These are phyloP conservation scores for Przewalskia tangutica DNA, from an alignment of 257 asterid species.

Conservation along the genomic window DNA sequence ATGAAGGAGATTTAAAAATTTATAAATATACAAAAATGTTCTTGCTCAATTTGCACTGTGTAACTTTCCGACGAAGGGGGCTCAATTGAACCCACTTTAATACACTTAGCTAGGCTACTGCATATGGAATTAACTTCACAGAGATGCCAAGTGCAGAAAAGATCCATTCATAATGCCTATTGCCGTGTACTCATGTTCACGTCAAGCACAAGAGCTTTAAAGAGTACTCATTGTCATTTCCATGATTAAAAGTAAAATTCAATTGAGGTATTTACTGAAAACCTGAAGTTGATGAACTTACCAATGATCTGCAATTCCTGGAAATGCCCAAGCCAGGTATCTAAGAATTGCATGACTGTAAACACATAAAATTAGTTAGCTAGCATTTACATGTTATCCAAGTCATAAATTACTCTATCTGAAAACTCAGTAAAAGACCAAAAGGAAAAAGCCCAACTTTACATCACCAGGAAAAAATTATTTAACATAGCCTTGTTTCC, in stretches of 20 bases:
- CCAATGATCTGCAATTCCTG: conserved; percentile 97
- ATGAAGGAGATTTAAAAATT: not conserved
- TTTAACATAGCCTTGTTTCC: not conserved
- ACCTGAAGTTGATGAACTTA: conserved; percentile 22
- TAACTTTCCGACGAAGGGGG: no score
- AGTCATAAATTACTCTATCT: not conserved
- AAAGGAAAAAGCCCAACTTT: not conserved
- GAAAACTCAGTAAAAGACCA: not conserved
- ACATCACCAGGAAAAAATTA: not conserved
- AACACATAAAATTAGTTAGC: conserved; percentile 5
- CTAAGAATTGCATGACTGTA: conserved; percentile 85
- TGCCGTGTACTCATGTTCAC: not conserved
- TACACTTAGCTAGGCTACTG: not conserved
- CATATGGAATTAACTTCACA: not conserved
- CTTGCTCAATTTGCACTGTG: not conserved
- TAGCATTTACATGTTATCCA: not conserved
- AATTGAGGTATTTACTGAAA: not conserved
- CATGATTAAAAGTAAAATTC: not conserved
- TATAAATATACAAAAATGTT: not conserved
- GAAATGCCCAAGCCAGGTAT: conserved; percentile 64
- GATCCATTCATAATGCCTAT: not conserved
- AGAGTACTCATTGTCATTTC: not conserved
- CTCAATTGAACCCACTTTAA: not conserved
- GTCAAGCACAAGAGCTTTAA: not conserved
- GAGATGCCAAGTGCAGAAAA: not conserved